Percentiles rank a stretch among this genome's conserved stretches.
phyloP scores from a whole-genome alignment of 2,329 filamentous ascomycete species.

The Fusarium nurragi region DNA sequence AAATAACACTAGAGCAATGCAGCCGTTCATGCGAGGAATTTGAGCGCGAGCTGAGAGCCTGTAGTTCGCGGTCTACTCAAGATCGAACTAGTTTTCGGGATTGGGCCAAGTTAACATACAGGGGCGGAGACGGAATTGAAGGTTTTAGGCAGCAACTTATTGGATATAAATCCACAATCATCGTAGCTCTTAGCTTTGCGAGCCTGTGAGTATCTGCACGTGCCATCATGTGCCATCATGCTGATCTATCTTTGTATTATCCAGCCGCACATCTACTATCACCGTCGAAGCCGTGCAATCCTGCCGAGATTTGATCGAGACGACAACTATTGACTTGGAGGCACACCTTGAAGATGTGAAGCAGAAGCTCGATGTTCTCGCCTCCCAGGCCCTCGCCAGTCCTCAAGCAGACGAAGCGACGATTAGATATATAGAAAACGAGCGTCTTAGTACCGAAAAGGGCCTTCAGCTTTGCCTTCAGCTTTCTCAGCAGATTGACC shows the following conservation, averaged over 20 bases:
- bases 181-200: slow-evolving; percentile 34
- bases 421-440: slow-evolving; percentile 20
- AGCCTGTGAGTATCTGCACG: slow-evolving; percentile 30
- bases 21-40: slow-evolving; percentile 56
- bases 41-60: slow-evolving; percentile 50
- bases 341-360: background rate
- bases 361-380: background rate
- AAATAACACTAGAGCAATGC: slow-evolving; percentile 52
- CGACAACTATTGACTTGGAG: background rate
- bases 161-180: slow-evolving; percentile 50
- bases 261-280: background rate
- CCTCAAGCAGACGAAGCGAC: background rate
- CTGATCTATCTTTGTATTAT: background rate
- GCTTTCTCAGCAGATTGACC: slow-evolving; percentile 33
- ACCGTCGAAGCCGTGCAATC: background rate
- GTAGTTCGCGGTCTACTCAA: slow-evolving; percentile 46
- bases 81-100: slow-evolving; percentile 54
- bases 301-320: background rate
- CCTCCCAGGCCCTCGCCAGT: background rate
- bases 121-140: slow-evolving; percentile 55
- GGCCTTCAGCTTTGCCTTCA: slow-evolving; percentile 32
- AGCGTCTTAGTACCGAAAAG: slow-evolving; percentile 35
- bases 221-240: background rate
- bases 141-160: slow-evolving; percentile 52
- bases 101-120: slow-evolving; percentile 55